Conservation (phyloP, 352 stramenopile species). For the Phytophthora pini region DNA sequence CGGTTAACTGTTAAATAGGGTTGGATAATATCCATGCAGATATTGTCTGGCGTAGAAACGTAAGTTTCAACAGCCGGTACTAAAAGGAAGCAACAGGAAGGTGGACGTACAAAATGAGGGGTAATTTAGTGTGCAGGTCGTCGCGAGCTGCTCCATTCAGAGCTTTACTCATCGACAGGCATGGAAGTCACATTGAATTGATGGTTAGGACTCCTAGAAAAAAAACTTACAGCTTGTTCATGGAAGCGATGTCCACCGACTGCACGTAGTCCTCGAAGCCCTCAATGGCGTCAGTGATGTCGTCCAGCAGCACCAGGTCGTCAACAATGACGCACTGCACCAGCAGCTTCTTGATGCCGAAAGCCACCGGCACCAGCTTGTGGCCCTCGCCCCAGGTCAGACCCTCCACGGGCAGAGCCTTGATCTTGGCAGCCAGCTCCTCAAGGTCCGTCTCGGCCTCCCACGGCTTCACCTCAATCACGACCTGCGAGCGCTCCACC, state of each 20-base stretch:
- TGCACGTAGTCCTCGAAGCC: conserved; percentile 87
- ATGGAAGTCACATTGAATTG: conserved; percentile 16
- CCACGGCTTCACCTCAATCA: conserved; percentile 79
- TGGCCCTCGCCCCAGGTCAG: conserved; percentile 82
- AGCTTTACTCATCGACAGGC: conserved; percentile 1
- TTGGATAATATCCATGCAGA: neutral
- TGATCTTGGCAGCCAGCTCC: conserved; percentile 75
- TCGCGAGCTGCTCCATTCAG: conserved; percentile 1
- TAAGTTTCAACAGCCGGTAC: neutral
- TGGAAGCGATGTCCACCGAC: conserved; percentile 85
- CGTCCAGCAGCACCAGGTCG: conserved; percentile 78
- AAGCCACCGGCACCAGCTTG: conserved; percentile 87
- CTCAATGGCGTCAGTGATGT: conserved; percentile 86
- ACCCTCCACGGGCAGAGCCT: conserved; percentile 73
- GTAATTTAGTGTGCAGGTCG: conserved; percentile 8
- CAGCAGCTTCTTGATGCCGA: conserved; percentile 89
- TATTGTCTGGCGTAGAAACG: neutral
- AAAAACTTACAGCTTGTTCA: conserved; percentile 86
- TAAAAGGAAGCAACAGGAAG: too few species aligned
- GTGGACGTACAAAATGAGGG: too few species aligned
- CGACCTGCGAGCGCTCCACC: conserved; percentile 66
- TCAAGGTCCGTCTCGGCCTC: conserved; percentile 83
- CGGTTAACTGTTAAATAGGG: neutral
- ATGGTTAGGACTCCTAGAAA: neutral
- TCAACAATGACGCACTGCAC: conserved; percentile 88